A percentile compares a stretch with the other conserved stretches of the same genome.
Conservation (phyloP, 768 basidiomycete genomes). For the Mycena belliarum region DNA sequence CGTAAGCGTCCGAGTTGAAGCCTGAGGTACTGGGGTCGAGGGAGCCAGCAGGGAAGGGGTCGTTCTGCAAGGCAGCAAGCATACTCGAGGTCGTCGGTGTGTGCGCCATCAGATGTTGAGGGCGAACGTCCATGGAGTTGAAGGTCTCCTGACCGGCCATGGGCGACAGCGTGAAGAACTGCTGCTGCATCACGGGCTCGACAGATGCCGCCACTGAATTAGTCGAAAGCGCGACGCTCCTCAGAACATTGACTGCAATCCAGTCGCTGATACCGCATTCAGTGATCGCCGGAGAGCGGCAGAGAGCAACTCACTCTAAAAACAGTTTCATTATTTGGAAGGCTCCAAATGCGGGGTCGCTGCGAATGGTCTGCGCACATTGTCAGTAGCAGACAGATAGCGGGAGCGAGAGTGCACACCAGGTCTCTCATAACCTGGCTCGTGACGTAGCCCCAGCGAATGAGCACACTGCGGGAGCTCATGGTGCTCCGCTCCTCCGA, state of each 20-base stretch:
- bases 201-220: slow-evolving; percentile 92
- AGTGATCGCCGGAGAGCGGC: slow-evolving; percentile 20
- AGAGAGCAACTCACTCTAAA: slow-evolving; percentile 65
- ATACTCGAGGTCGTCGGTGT: slow-evolving; percentile 89
- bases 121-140: slow-evolving; percentile 60
- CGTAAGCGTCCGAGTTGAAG: slow-evolving; percentile 71
- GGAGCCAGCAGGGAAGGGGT: slow-evolving; percentile 64
- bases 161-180: slow-evolving; percentile 84
- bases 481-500: slow-evolving; percentile 77
- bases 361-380: slow-evolving; percentile 73
- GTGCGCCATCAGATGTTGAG: slow-evolving; percentile 67
- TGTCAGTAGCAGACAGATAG: background rate
- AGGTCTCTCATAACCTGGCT: slow-evolving; percentile 92
- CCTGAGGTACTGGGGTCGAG: slow-evolving; percentile 63
- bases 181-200: slow-evolving; percentile 89
- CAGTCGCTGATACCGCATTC: slow-evolving; percentile 61
- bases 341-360: slow-evolving; percentile 89
- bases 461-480: slow-evolving; percentile 85
- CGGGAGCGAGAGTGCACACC: slow-evolving; percentile 44
- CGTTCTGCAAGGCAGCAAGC: slow-evolving; percentile 84
- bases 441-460: slow-evolving; percentile 92
- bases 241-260: slow-evolving; percentile 87
- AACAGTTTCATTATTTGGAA: slow-evolving; percentile 92
- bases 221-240: slow-evolving; percentile 84
- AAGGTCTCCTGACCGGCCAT: slow-evolving; percentile 88